Conservation (phyloP, 306 rosid species). For the Amphicarpaea edgeworthii region DNA sequence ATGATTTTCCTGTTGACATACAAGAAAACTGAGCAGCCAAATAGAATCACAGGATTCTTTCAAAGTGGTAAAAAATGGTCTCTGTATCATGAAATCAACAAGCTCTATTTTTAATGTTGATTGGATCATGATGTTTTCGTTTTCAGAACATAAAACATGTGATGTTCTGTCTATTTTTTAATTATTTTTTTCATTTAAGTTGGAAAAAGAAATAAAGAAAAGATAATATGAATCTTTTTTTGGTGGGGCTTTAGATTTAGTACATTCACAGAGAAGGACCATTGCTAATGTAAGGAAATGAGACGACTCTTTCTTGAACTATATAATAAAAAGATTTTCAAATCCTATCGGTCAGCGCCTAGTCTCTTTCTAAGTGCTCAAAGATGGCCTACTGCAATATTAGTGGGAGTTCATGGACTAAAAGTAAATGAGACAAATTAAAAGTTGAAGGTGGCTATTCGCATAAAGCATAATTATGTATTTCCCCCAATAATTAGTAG, state of each 20-base stretch:
- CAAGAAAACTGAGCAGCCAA: background rate
- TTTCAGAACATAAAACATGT: background rate
- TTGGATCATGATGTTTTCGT: slow-evolving; percentile 1
- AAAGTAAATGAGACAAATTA: too few species aligned
- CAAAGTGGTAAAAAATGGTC: background rate
- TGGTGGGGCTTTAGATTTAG: background rate
- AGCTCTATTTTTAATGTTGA: background rate
- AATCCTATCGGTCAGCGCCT: too few species aligned
- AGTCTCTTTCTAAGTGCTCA: too few species aligned
- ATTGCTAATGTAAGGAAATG: too few species aligned
- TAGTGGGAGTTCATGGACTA: too few species aligned
- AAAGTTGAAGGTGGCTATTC: too few species aligned
- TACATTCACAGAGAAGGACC: background rate
- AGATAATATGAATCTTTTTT: background rate
- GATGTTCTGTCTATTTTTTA: background rate
- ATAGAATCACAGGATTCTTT: background rate
- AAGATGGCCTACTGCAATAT: background rate
- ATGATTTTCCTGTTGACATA: background rate
- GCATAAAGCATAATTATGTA: too few species aligned
- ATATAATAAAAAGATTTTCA: too few species aligned
- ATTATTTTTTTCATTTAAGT: background rate
- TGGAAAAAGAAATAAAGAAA: background rate
- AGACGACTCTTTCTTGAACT: too few species aligned
- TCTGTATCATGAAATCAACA: slow-evolving; percentile 5
- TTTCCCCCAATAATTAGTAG: too few species aligned